Evolutionary conservation across 441 rosid genomes (phyloP), one percentile per base, ranked within the genome.

Genomic region (Corymbia citriodora): DNA sequence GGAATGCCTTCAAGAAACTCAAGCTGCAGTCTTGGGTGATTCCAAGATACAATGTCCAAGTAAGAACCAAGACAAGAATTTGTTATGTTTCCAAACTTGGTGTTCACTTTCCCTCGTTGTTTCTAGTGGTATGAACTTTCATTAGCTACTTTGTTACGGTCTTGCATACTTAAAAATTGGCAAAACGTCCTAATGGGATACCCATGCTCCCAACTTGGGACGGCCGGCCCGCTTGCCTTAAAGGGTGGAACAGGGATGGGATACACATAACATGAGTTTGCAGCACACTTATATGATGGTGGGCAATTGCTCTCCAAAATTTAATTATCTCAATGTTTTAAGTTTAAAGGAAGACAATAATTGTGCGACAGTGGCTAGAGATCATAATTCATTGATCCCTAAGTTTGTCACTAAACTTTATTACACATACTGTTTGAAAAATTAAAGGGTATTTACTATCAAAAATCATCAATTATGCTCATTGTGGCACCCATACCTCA

Each of bases 21-120:
- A 94, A 70, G 55, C 81, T 96, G 52, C 99, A 97, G 55, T 92
- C 98, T 45, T 95, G 98, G 98, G 95, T 93, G 81, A 86, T 97
- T 55, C 97, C 99, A 10, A 95, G 93, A 89, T 97, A 93, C 92
- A 93, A 90, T 17, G 57, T 94, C 8, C 99, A 97, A 9, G 63
- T 57, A 57, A 90, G 99, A 59, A 59, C n/a, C 15, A 59, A 59
- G 65, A 59, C 65, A 59, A 25, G 65, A 59, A 59, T 59, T 59
- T 21, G n/a, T 59, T 59, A 10, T 59, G 65, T 59, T 57, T 23
- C 63, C 63, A 23, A 57, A 57, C 29, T 23, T 10, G 29, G 12
- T 23, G 63, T 23, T 57, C 23, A 23, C 29, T 57, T 55, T 57
- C 63, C 23, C 63, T 23, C 21, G 63, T 57, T 57, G 63, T 57